phyloP scores from a whole-genome alignment of 345 rosid genomes.

The Populus nigra region DNA sequence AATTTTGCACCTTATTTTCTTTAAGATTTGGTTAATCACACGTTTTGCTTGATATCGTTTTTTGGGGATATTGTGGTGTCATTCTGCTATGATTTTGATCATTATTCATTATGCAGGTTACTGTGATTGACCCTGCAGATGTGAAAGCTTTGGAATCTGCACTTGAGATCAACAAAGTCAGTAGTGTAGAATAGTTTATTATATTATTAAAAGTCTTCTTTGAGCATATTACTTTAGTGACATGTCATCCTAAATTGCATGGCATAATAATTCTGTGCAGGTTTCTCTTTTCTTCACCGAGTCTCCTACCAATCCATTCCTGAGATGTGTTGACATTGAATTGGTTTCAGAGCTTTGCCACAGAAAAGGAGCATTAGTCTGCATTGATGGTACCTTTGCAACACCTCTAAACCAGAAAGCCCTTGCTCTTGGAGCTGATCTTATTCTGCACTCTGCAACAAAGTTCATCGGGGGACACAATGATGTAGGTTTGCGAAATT shows the following conservation, averaged over 20 bases:
- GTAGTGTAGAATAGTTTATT: conserved; percentile 23
- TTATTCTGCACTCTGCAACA: conserved; percentile 85
- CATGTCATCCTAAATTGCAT: conserved; percentile 8
- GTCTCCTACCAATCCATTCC: conserved; percentile 95
- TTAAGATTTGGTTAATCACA: neutral
- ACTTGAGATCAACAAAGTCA: conserved; percentile 64
- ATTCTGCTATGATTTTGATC: neutral
- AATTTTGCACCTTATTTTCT: neutral
- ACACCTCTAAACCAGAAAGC: conserved; percentile 97
- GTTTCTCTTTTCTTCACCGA: conserved; percentile 91
- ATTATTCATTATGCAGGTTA: conserved; percentile 55
- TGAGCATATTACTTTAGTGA: neutral
- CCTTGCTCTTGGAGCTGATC: conserved; percentile 94
- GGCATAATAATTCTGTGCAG: conserved; percentile 40
- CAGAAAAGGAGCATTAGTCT: conserved; percentile 81
- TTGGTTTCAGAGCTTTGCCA: conserved; percentile 84
- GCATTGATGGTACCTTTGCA: conserved; percentile 99
- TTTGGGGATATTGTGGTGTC: neutral
- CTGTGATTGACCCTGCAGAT: conserved; percentile 96
- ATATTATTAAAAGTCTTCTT: neutral
- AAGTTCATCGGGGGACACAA: conserved; percentile 95
- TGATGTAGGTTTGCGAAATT: conserved; percentile 54
- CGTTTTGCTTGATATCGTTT: neutral
- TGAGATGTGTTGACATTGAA: conserved; percentile 91
- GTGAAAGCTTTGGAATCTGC: conserved; percentile 70